A percentile compares a stretch with the other conserved stretches of the same genome.
These are phyloP conservation scores for Linderniella brevidens DNA, from an alignment of 257 asterid species.

Conservation along the genomic window DNA sequence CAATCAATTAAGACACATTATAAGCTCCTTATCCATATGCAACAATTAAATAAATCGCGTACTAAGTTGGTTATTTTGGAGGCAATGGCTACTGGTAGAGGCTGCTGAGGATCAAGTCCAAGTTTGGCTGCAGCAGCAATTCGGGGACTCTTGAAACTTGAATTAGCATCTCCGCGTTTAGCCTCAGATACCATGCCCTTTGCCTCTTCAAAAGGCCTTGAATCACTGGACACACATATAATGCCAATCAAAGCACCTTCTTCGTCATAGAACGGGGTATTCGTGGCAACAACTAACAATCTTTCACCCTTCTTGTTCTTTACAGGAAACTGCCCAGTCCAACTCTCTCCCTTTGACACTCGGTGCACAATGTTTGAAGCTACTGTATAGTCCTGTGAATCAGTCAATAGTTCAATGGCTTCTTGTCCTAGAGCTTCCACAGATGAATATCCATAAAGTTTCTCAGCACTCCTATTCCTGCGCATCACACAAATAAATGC, in stretches of 20 bases:
- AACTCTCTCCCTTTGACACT: slow-evolving; percentile 52
- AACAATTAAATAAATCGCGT: slow-evolving; percentile 13
- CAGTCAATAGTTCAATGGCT: slow-evolving; percentile 44
- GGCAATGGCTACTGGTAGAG: slow-evolving; percentile 67
- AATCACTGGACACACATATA: slow-evolving; percentile 62
- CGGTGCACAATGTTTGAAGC: slow-evolving; percentile 40
- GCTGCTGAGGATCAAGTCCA: slow-evolving; percentile 80
- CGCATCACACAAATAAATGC: slow-evolving; percentile 3
- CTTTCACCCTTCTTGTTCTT: slow-evolving; percentile 55
- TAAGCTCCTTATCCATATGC: slow-evolving; percentile 6
- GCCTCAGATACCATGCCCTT: slow-evolving; percentile 17
- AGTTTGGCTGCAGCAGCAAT: slow-evolving; percentile 34
- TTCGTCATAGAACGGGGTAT: slow-evolving; percentile 75
- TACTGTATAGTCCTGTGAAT: slow-evolving; percentile 27
- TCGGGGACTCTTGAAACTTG: slow-evolving; percentile 33
- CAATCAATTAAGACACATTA: slow-evolving; percentile 16
- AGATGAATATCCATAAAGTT: slow-evolving; percentile 58
- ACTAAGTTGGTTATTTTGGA: slow-evolving; percentile 80
- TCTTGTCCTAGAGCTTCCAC: slow-evolving; percentile 63
- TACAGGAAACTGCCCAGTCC: slow-evolving; percentile 89
- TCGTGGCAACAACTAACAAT: slow-evolving; percentile 43
- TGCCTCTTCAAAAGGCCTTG: slow-evolving; percentile 42
- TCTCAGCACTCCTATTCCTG: slow-evolving; percentile 84
- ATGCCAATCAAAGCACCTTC: slow-evolving; percentile 58
- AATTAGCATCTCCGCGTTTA: slow-evolving; percentile 17